Evolutionary conservation across 2,329 filamentous ascomycete genomes (phyloP).

Genomic region (Fusarium albidum): DNA sequence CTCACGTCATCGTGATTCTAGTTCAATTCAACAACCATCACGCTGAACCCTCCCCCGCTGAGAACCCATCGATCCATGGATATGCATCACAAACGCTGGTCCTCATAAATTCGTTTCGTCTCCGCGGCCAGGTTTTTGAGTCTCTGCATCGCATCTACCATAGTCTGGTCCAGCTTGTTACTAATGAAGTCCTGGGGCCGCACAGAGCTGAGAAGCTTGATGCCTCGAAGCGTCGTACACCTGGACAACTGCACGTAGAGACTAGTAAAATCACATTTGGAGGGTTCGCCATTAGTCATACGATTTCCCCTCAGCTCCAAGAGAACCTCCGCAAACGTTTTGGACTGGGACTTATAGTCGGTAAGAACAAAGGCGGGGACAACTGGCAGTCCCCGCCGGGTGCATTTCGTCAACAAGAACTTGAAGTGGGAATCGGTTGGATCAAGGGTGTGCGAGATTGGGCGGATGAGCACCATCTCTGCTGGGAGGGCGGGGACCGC

Average conservation of each 20-base stretch:
- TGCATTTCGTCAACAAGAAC: conserved; percentile 1
- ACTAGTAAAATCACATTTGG: conserved; percentile 3
- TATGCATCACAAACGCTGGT: too few species aligned
- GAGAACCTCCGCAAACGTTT: conserved; percentile 9
- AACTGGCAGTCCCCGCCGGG: neutral
- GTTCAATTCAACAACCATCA: too few species aligned
- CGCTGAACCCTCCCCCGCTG: too few species aligned
- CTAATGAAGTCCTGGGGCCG: conserved; percentile 10
- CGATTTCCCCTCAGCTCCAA: conserved; percentile 13
- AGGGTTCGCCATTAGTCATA: conserved; percentile 8
- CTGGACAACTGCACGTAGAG: conserved; percentile 11
- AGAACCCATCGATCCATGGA: too few species aligned
- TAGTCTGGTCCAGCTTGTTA: conserved; percentile 10
- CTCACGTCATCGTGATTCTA: too few species aligned
- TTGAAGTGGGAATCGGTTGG: neutral
- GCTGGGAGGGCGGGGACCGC: neutral
- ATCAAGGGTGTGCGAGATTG: neutral
- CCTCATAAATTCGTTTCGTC: conserved; percentile 9
- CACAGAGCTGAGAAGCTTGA: conserved; percentile 5
- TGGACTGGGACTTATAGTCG: conserved; percentile 4
- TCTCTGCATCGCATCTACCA: conserved; percentile 13
- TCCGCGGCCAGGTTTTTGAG: conserved; percentile 6
- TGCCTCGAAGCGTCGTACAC: conserved; percentile 4
- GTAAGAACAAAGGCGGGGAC: neutral
- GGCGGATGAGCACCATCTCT: conserved; percentile 4